Evolutionary conservation across 2,329 filamentous ascomycete species (phyloP).

Genomic region (Paraphoma chrysanthemicola): DNA sequence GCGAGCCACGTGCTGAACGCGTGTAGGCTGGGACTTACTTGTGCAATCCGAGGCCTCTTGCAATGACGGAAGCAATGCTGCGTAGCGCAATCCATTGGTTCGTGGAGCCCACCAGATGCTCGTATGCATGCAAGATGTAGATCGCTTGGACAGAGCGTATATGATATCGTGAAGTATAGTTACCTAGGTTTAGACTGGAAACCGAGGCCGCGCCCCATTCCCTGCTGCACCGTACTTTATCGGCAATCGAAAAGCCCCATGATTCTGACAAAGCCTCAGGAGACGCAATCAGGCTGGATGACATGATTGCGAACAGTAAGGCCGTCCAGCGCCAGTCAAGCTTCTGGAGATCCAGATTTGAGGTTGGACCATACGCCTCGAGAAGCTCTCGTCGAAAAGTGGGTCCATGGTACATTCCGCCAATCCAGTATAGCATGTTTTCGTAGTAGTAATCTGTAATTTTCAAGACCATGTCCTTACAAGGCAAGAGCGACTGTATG

Average conservation of each 20-base stretch:
- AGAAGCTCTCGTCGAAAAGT: conserved; percentile 49
- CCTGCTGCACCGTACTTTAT: conserved; percentile 50
- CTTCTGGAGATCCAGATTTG: conserved; percentile 47
- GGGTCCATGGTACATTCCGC: conserved; percentile 48
- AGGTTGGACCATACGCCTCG: conserved; percentile 45
- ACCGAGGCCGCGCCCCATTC: conserved; percentile 57
- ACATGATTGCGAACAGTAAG: conserved; percentile 51
- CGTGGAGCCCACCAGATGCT: conserved; percentile 57
- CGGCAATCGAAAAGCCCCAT: conserved; percentile 55
- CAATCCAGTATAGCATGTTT: conserved; percentile 49
- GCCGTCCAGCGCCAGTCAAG: conserved; percentile 51
- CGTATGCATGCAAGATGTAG: conserved; percentile 56
- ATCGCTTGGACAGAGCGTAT: conserved; percentile 54
- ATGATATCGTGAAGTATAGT: conserved; percentile 52
- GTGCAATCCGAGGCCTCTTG: conserved; percentile 57
- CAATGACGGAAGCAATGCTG: conserved; percentile 55
- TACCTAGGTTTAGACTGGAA: conserved; percentile 54
- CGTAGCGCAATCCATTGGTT: conserved; percentile 57
- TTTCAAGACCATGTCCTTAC: conserved; percentile 24
- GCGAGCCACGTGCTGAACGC: neutral
- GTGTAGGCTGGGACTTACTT: conserved; percentile 10
- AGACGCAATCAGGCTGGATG: conserved; percentile 53
- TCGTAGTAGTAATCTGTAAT: conserved; percentile 51
- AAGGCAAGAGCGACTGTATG: conserved; percentile 49
- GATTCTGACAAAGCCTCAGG: conserved; percentile 40